These are phyloP conservation scores for Verticillium nonalfalfae DNA, from an alignment of 2,329 filamentous ascomycete genomes.

Conservation along the genomic window DNA sequence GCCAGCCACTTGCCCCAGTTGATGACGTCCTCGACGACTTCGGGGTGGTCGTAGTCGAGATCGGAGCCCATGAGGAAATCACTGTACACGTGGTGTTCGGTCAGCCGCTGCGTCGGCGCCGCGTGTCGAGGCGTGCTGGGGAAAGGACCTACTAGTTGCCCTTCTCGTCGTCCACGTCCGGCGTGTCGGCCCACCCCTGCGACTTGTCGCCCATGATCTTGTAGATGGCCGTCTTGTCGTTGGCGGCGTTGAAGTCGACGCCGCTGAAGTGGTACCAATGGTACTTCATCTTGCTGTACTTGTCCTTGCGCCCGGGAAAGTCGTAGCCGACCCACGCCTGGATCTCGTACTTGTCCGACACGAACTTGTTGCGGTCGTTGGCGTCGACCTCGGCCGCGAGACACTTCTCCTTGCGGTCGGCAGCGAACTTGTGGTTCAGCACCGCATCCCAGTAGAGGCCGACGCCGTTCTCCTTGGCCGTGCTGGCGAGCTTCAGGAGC, in stretches of 20 bases:
- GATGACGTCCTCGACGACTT: conserved; percentile 58
- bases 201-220: conserved; percentile 55
- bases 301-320: conserved; percentile 55
- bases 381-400: conserved; percentile 58
- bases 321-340: conserved; percentile 66
- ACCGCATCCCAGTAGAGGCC: conserved; percentile 68
- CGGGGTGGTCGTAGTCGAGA: conserved; percentile 57
- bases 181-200: conserved; percentile 58
- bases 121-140: too few relatives aligned
- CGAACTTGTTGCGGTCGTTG: conserved; percentile 50
- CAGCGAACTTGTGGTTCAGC: conserved; percentile 69
- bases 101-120: conserved; percentile 29
- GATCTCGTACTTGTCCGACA: conserved; percentile 56
- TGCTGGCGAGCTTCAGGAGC: conserved; percentile 43
- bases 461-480: conserved; percentile 49
- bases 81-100: conserved; percentile 36
- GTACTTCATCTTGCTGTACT: conserved; percentile 59
- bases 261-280: conserved; percentile 66
- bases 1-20: conserved; percentile 65
- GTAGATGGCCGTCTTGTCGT: conserved; percentile 59
- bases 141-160: conserved; percentile 51
- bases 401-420: conserved; percentile 59
- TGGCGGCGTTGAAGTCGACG: conserved; percentile 57
- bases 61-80: conserved; percentile 70
- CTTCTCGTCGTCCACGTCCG: conserved; percentile 50